Evolutionary conservation across 495 filamentous ascomycete genomes (phyloP), one percentile per base, ranked within the genome.

Genomic region (Penicillium manginii): DNA sequence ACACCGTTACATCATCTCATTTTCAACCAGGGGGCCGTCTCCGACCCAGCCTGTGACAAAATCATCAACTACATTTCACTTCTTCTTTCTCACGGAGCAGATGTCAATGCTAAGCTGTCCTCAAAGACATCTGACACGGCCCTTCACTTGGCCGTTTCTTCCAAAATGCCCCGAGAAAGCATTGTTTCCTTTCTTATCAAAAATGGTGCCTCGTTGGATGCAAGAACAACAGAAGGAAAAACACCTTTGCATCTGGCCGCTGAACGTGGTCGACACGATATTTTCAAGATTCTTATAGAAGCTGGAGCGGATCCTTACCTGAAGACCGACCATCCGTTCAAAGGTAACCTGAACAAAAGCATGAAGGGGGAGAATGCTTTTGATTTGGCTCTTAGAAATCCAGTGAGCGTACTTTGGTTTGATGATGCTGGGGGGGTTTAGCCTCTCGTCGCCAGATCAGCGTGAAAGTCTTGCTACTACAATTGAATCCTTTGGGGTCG

Each of bases 221-320:
- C 66, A 2, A 64, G 54, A 11, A 73, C 65, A 1, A 42, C 33
- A 1, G 67, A 74, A 2, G 74, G 74, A 0, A 73, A 68, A 40
- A 75, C 75, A 2, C 54, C 78, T 0, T 59, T 81, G 9, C 78
- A 81, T 47, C 50, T 77, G 0, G 74, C 76, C 6, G 73, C 69
- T 11, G 69, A 71, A 23, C 63, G 69, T 21, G 73, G 72, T 2
- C 62, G 66, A 22, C 59, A 74, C 4, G 12, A 60, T 1, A 54
- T 73, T 15, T 72, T 73, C 48, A 60, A 56, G 2, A 58, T 66
- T 7, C 31, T 78, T 0, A 39, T 75, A 0, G 66, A 71, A 14
- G 48, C 70, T 7, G 69, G 69, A 2, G 73, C 72, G 0, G 71
- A 76, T 54, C 5, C 57, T 0, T 57, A 58, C 10, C 54, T 73